phyloP scores from a whole-genome alignment of 306 rosid species.

The Vicia faba region DNA sequence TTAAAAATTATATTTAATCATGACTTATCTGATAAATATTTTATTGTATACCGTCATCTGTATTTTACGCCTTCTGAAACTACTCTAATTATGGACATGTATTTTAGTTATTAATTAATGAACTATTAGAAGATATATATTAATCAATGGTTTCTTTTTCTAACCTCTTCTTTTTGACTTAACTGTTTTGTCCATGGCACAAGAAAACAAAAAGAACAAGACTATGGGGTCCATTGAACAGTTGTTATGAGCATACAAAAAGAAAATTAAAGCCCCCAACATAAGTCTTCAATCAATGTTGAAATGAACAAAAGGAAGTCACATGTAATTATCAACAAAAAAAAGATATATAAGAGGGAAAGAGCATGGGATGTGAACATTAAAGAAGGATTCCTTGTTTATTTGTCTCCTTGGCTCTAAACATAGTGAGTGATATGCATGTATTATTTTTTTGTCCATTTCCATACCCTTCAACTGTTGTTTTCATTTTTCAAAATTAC shows the following conservation, averaged over 20 bases:
- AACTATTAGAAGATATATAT: too few relatives aligned
- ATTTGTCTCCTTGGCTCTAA: conserved; percentile 59
- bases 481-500: conserved; percentile 47
- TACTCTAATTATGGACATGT: too few relatives aligned
- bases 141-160: conserved; percentile 38
- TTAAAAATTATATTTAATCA: too few relatives aligned
- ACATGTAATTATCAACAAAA: conserved; percentile 43
- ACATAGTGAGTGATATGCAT: conserved; percentile 54
- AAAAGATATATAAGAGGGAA: conserved; percentile 30
- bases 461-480: conserved; percentile 40
- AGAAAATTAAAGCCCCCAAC: conserved; percentile 26
- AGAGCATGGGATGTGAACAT: conserved; percentile 47
- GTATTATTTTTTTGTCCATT: conserved; percentile 45
- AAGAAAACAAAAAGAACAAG: conserved; percentile 44
- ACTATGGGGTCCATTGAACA: conserved; percentile 37
- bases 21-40: too few relatives aligned
- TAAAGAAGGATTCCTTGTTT: conserved; percentile 60
- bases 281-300: conserved; percentile 42
- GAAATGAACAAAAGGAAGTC: conserved; percentile 43
- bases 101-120: too few relatives aligned
- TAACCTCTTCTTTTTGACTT: conserved; percentile 41
- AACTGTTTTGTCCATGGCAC: conserved; percentile 37
- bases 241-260: conserved; percentile 28
- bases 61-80: too few relatives aligned
- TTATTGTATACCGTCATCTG: too few relatives aligned